These are phyloP conservation scores for Nothophoma quercina DNA, from an alignment of 2,329 filamentous ascomycete species.

Conservation along the genomic window DNA sequence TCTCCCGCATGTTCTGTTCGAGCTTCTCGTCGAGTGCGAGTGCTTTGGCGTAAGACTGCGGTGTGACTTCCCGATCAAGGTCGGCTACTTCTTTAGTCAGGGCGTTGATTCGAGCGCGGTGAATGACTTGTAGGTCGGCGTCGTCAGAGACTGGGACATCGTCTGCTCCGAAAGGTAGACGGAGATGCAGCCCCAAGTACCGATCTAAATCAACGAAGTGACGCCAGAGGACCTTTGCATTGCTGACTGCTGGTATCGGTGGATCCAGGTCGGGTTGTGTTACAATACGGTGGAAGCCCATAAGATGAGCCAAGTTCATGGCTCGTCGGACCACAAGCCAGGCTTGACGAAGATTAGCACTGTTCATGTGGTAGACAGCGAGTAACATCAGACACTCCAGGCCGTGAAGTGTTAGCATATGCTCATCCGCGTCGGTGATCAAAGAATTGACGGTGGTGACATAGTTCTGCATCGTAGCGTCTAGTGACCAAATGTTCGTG, in stretches of 20 bases:
- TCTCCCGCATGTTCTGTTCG: conserved; percentile 38
- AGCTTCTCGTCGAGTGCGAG: conserved; percentile 44
- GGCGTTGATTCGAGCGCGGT: conserved; percentile 34
- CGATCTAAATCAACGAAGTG: conserved; percentile 41
- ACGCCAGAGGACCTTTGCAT: conserved; percentile 41
- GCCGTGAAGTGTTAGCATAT: conserved; percentile 46
- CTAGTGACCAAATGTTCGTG: conserved; percentile 41
- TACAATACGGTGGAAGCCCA: conserved; percentile 49
- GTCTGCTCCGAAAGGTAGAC: conserved; percentile 45
- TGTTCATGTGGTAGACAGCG: conserved; percentile 42
- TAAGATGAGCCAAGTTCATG: conserved; percentile 46
- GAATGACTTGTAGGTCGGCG: conserved; percentile 26
- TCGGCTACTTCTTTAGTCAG: conserved; percentile 38
- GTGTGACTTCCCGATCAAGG: conserved; percentile 39
- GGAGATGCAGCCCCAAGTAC: conserved; percentile 45
- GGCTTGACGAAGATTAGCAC: conserved; percentile 40
- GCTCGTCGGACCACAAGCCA: conserved; percentile 46
- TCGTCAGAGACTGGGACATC: conserved; percentile 38
- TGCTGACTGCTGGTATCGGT: conserved; percentile 35
- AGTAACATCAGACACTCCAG: conserved; percentile 44
- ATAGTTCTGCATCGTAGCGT: conserved; percentile 44
- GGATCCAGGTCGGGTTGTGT: conserved; percentile 26
- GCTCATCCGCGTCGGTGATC: conserved; percentile 43
- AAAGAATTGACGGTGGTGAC: conserved; percentile 40
- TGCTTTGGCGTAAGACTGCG: conserved; percentile 43